Percentiles rank a stretch among this genome's conserved stretches.
phyloP scores from a whole-genome alignment of 2,329 filamentous ascomycete genomes.

The Neopestalotiopsis sp. region DNA sequence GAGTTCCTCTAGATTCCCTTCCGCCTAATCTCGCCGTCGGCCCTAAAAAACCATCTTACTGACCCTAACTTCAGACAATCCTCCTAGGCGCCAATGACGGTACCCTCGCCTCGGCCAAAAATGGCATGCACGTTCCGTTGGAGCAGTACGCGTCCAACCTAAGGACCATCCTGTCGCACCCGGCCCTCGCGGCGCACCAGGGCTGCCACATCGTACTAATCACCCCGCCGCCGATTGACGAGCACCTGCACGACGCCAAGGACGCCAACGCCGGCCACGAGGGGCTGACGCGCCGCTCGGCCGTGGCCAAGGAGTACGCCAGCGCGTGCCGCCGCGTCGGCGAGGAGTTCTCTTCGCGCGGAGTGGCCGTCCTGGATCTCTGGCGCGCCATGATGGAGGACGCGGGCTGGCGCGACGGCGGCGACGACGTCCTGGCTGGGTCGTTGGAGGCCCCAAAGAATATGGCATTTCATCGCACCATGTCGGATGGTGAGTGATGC shows the following conservation, averaged over 20 bases:
- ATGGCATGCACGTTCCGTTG: slow-evolving; percentile 7
- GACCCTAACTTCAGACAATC: not conserved
- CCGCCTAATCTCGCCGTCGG: not conserved
- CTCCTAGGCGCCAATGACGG: slow-evolving; percentile 11
- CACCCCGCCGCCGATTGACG: slow-evolving; percentile 14
- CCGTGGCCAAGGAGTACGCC: not conserved
- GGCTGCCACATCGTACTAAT: not conserved
- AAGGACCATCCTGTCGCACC: not conserved
- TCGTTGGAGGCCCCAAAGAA: not conserved
- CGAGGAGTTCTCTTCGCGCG: not conserved
- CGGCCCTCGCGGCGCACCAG: not conserved
- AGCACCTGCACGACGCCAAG: slow-evolving; percentile 6
- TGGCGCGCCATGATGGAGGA: not conserved
- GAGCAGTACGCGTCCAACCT: slow-evolving; percentile 2
- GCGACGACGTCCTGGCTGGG: not conserved
- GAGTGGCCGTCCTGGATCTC: not conserved
- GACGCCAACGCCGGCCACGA: not conserved
- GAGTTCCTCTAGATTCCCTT: not conserved
- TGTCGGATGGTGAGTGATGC: not conserved
- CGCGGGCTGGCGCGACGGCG: not conserved
- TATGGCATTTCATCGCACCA: not conserved
- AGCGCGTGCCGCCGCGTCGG: slow-evolving; percentile 1
- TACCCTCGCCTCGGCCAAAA: not conserved
- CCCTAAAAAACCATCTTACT: not conserved
- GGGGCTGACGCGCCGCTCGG: not conserved